Percentiles rank a stretch among this genome's conserved stretches.
Evolutionary conservation across 352 stramenopile species (phyloP).

Genomic region (Pythium phragmitis): DNA sequence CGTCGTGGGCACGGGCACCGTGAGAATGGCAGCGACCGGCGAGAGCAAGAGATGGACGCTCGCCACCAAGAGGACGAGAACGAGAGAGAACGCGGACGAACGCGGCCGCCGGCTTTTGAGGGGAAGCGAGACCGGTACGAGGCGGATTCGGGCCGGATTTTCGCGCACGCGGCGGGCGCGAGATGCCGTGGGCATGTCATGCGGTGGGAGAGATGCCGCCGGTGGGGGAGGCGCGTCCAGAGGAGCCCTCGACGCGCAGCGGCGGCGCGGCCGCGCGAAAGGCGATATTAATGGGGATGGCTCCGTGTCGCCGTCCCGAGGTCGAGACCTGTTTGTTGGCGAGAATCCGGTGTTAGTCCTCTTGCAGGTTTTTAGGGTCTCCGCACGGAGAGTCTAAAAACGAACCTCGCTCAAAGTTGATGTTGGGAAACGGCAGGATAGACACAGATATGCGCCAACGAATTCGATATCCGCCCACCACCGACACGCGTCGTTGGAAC

Average conservation of each 20-base stretch:
- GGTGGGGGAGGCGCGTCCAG: not conserved
- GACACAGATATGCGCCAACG: not conserved
- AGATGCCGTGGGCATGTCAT: constrained; percentile 13
- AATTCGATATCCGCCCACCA: not conserved
- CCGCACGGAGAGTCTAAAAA: too few relatives aligned
- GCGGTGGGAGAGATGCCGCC: constrained; percentile 1
- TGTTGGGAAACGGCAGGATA: not conserved
- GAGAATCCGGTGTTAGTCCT: not conserved
- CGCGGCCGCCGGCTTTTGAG: not conserved
- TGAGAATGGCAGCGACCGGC: not conserved
- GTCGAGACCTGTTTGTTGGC: constrained; percentile 4
- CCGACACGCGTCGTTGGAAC: not conserved
- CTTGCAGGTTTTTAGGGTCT: too few relatives aligned
- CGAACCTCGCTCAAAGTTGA: not conserved
- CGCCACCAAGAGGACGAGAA: not conserved
- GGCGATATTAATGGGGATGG: not conserved
- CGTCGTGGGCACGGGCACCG: constrained; percentile 38
- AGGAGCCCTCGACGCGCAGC: not conserved
- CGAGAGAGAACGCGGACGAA: not conserved
- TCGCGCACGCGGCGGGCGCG: not conserved
- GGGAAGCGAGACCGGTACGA: not conserved
- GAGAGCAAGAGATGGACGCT: not conserved
- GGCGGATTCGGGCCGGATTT: not conserved
- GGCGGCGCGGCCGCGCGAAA: not conserved
- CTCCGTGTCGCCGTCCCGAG: constrained; percentile 2